Percentiles rank a stretch among this genome's conserved stretches.
Evolutionary conservation across 345 rosid genomes (phyloP).

Genomic region (Dimocarpus longan): DNA sequence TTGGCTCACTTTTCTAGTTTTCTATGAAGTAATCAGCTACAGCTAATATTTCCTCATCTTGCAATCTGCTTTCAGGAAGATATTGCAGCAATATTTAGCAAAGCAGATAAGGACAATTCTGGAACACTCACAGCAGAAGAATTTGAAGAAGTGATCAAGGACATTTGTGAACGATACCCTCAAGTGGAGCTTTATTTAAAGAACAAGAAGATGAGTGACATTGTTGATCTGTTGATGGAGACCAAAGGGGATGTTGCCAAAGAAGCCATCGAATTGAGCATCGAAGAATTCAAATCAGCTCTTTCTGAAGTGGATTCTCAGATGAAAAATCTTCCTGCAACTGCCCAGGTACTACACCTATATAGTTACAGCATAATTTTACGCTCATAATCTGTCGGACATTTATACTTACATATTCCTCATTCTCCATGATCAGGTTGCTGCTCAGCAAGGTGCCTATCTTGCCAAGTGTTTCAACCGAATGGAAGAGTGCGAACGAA

Average conservation of each 20-base stretch:
- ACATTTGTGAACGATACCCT: slow-evolving; percentile 88
- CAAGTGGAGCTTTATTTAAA: slow-evolving; percentile 88
- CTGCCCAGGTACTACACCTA: slow-evolving; percentile 70
- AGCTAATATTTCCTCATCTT: slow-evolving; percentile 3
- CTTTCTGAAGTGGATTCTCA: slow-evolving; percentile 83
- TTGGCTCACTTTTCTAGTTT: background rate
- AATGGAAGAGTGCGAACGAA: slow-evolving; percentile 78
- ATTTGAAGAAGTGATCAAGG: slow-evolving; percentile 72
- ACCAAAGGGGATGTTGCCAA: slow-evolving; percentile 58
- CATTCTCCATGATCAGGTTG: slow-evolving; percentile 55
- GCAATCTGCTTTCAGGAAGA: slow-evolving; percentile 60
- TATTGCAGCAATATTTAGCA: slow-evolving; percentile 69
- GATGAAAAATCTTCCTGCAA: slow-evolving; percentile 95
- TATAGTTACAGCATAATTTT: background rate
- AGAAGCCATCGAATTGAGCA: slow-evolving; percentile 65
- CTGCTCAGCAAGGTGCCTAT: slow-evolving; percentile 90
- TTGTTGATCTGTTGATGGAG: slow-evolving; percentile 69
- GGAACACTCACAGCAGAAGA: slow-evolving; percentile 84
- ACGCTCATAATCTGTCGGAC: background rate
- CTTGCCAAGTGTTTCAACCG: slow-evolving; percentile 95
- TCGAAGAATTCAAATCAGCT: slow-evolving; percentile 80
- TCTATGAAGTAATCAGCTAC: background rate
- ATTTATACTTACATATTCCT: background rate
- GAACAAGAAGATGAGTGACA: slow-evolving; percentile 60
- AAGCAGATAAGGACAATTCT: slow-evolving; percentile 91